These are phyloP conservation scores for Trametes elegans DNA, from an alignment of 768 basidiomycete species.

Conservation along the genomic window DNA sequence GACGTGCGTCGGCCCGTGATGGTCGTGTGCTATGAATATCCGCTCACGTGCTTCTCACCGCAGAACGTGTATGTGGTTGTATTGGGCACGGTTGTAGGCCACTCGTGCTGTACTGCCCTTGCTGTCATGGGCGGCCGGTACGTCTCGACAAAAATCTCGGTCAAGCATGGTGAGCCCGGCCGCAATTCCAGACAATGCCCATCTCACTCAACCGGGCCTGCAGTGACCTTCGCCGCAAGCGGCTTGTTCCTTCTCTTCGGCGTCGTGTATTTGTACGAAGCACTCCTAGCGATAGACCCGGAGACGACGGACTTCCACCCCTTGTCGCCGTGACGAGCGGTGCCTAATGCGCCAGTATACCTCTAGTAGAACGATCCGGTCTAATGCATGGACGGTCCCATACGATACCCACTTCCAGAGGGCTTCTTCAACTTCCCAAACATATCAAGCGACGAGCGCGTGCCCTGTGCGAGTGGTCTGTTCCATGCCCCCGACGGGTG, in stretches of 20 bases:
- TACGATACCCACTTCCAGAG: neutral
- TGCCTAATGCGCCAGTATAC: constrained; percentile 7
- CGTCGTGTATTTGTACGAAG: constrained; percentile 70
- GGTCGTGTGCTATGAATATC: constrained; percentile 3
- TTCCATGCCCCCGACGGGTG: too few species aligned
- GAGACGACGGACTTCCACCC: constrained; percentile 23
- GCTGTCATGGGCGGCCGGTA: constrained; percentile 95
- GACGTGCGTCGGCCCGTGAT: constrained; percentile 52
- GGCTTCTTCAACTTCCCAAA: neutral
- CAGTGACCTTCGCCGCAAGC: constrained; percentile 85
- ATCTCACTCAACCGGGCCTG: neutral
- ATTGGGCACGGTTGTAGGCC: constrained; percentile 86
- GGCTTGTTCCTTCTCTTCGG: constrained; percentile 82
- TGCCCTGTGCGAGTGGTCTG: neutral
- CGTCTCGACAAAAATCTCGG: constrained; percentile 90
- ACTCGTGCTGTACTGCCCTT: constrained; percentile 80
- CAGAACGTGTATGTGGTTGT: constrained; percentile 94
- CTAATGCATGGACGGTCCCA: constrained; percentile 6
- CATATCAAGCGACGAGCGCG: neutral
- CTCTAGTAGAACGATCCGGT: neutral
- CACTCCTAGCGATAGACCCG: constrained; percentile 28
- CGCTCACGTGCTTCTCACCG: neutral
- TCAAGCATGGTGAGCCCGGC: constrained; percentile 75
- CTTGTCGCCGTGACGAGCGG: constrained; percentile 8
- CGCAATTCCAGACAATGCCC: neutral